Percentiles rank a stretch among this genome's conserved stretches.
Evolutionary conservation across 345 rosid genomes (phyloP).

Genomic region (Linum tenue): DNA sequence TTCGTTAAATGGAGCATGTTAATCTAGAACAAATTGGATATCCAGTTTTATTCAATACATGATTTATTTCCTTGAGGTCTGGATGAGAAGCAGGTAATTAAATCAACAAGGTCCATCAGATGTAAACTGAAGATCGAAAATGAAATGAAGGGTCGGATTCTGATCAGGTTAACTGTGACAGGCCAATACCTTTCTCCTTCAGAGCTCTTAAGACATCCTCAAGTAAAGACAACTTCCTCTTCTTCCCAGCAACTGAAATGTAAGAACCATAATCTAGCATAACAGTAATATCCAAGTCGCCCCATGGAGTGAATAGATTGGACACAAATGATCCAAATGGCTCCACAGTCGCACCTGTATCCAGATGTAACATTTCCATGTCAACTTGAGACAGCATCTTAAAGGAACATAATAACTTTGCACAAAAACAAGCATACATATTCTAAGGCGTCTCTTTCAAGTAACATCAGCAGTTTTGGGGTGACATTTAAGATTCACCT

Average conservation of each 20-base stretch:
- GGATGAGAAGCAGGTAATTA: too few species aligned
- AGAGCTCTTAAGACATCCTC: slow-evolving; percentile 44
- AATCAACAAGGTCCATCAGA: too few species aligned
- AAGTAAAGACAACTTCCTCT: slow-evolving; percentile 48
- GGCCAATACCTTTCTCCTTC: slow-evolving; percentile 40
- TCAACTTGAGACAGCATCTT: background rate
- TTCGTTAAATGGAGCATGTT: background rate
- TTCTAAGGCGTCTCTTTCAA: background rate
- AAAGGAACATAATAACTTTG: background rate
- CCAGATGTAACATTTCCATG: slow-evolving; percentile 7
- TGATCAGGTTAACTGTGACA: too few species aligned
- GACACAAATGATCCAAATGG: slow-evolving; percentile 91
- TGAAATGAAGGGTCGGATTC: too few species aligned
- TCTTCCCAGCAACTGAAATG: slow-evolving; percentile 63
- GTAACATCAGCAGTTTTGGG: background rate
- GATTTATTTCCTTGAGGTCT: too few species aligned
- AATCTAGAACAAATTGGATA: too few species aligned
- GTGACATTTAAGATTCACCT: slow-evolving; percentile 40
- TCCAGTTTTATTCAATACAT: background rate
- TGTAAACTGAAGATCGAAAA: background rate
- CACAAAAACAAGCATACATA: background rate
- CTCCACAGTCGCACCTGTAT: slow-evolving; percentile 74
- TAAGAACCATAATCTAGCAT: slow-evolving; percentile 41
- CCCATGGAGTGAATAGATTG: slow-evolving; percentile 64
- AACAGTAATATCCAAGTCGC: slow-evolving; percentile 80